phyloP scores from a whole-genome alignment of 1,284 basidiomycete species.

The Trametes versicolor region DNA sequence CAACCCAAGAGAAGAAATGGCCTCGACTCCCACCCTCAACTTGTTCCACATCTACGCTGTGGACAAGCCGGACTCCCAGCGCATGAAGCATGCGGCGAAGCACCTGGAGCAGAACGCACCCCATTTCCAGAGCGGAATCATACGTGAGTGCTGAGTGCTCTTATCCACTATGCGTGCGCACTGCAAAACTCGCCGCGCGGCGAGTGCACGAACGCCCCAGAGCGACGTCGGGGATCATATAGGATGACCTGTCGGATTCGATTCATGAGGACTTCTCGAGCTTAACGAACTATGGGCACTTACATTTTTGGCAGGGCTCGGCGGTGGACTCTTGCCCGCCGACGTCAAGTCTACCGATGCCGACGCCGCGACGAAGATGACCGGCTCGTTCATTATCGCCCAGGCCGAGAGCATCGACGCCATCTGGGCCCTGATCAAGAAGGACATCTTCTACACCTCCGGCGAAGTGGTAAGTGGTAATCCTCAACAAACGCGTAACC shows the following conservation, averaged over 20 bases:
- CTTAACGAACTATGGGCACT: neutral
- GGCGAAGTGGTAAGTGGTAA: constrained; percentile 24
- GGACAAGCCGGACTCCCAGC: constrained; percentile 17
- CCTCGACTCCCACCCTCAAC: neutral
- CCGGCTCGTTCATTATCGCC: constrained; percentile 19
- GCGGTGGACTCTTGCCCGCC: constrained; percentile 7
- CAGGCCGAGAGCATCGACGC: constrained; percentile 15
- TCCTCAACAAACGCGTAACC: neutral
- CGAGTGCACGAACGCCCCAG: too few species aligned
- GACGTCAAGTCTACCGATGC: constrained; percentile 8
- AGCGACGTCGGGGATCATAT: too few species aligned
- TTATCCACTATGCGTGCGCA: too few species aligned
- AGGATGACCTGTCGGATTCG: too few species aligned
- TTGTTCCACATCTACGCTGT: constrained; percentile 15
- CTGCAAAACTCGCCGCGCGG: too few species aligned
- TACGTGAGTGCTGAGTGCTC: constrained; percentile 14
- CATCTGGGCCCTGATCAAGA: constrained; percentile 18
- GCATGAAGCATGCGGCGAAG: constrained; percentile 1
- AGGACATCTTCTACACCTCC: constrained; percentile 24
- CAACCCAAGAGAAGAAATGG: neutral
- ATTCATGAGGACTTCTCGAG: neutral
- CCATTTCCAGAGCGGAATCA: constrained; percentile 10
- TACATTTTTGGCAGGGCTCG: constrained; percentile 1
- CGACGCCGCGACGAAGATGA: constrained; percentile 1
- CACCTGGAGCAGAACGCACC: constrained; percentile 16